Evolutionary conservation across 139 green algal genomes (phyloP).

Genomic region (Coelastrella sp.): DNA sequence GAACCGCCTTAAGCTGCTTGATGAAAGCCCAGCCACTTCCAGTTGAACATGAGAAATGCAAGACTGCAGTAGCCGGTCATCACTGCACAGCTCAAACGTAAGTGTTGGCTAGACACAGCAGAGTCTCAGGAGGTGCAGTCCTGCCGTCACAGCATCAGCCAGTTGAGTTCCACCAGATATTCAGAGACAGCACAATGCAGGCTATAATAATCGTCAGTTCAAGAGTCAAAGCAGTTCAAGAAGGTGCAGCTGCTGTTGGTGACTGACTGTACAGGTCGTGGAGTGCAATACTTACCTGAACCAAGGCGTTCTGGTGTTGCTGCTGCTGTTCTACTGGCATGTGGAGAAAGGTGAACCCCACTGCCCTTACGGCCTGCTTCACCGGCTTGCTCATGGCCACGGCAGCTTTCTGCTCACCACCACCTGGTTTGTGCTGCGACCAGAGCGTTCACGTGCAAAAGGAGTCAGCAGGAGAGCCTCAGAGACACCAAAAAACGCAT

Average conservation of each 20-base stretch:
- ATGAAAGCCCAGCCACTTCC: too few relatives aligned
- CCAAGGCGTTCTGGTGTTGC: background rate
- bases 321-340: background rate
- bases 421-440: background rate
- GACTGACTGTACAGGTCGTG: too few relatives aligned
- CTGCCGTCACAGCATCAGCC: too few relatives aligned
- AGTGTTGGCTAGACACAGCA: too few relatives aligned
- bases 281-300: background rate
- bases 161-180: too few relatives aligned
- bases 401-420: background rate
- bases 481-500: background rate
- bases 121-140: too few relatives aligned
- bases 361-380: background rate
- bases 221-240: background rate
- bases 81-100: too few relatives aligned
- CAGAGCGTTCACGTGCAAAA: background rate
- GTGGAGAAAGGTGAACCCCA: background rate
- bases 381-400: slow-evolving; percentile 21
- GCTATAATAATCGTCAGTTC: background rate
- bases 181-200: too few relatives aligned
- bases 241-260: background rate
- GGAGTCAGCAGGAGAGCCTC: background rate
- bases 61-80: background rate
- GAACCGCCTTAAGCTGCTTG: background rate
- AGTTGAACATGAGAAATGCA: background rate